Base-by-base conservation (phyloP, 192 early-diverging fungal genomes). In the Rhizophlyctis rosea region DNA sequence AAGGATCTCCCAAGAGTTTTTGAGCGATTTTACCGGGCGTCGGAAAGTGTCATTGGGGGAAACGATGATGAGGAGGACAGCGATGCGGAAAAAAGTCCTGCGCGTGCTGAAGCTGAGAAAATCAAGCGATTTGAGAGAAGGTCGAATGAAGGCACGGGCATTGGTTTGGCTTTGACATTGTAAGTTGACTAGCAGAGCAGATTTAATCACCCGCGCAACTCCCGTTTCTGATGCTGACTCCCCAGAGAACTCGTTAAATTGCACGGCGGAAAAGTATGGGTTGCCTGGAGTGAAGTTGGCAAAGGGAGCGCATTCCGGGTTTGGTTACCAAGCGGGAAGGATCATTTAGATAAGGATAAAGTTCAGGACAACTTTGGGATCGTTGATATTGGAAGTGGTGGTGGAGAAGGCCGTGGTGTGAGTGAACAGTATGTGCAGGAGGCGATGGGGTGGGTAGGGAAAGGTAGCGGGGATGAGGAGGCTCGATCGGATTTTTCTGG, bases 91-190 rank as follows among this genome's bases (percentile, higher is more conserved):
- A n/a, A n/a, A n/a, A n/a, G n/a, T n/a, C n/a, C n/a, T n/a, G n/a
- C n/a, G n/a, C n/a, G n/a, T n/a, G n/a, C n/a, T n/a, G n/a, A n/a
- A n/a, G n/a, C n/a, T n/a, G n/a, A n/a, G n/a, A n/a, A n/a, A n/a
- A n/a, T n/a, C n/a, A n/a, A n/a, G n/a, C n/a, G n/a, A n/a, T n/a
- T n/a, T n/a, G n/a, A n/a, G n/a, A n/a, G n/a, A n/a, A n/a, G n/a
- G n/a, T n/a, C n/a, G n/a, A 62, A 16, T 32, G 81, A 83, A 67
- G 81, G 81, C n/a, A 81, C 74, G 3, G 81, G 81, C 1, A 83
- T 83, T 28, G 81, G 81, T 3, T 48, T 83, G 2, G 73, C 78
- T 0, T 50, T 82, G 9, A 74, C 78, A 14, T 69, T n/a, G n/a
- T n/a, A n/a, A n/a, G n/a, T n/a, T n/a, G n/a, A n/a, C n/a, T n/a